Evolutionary conservation across 768 basidiomycete species (phyloP).

Genomic region (Russula earlei): DNA sequence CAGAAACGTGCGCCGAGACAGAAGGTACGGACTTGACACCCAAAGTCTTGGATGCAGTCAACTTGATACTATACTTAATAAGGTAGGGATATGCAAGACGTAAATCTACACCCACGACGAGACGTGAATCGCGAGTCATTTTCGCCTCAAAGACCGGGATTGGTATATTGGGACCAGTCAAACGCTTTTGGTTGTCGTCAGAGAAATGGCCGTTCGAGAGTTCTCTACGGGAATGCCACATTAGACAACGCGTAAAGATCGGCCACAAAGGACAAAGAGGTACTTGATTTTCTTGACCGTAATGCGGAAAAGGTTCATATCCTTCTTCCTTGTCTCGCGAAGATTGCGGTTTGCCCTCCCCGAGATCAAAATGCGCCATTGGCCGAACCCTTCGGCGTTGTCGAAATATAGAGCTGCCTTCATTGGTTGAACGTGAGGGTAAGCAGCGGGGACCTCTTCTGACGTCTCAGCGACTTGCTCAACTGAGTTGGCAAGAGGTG

Average conservation of each 20-base stretch:
- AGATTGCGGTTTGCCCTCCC: conserved; percentile 41
- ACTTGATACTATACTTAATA: conserved; percentile 22
- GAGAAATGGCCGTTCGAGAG: conserved; percentile 65
- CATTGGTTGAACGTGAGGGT: conserved; percentile 45
- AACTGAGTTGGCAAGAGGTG: not conserved
- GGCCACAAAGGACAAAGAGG: not conserved
- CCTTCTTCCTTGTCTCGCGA: conserved; percentile 37
- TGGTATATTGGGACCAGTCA: conserved; percentile 35
- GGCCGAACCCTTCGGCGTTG: conserved; percentile 49
- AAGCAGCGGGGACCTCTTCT: conserved; percentile 26
- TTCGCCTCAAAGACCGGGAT: conserved; percentile 64
- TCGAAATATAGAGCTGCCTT: conserved; percentile 55
- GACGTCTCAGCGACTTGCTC: not conserved
- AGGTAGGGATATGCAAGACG: not conserved
- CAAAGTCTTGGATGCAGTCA: conserved; percentile 19
- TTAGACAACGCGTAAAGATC: not conserved
- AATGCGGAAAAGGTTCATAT: conserved; percentile 40
- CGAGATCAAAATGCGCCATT: conserved; percentile 53
- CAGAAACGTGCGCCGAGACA: not conserved
- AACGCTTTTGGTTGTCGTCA: conserved; percentile 53
- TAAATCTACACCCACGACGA: conserved; percentile 3
- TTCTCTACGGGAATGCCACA: conserved; percentile 34
- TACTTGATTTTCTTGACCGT: conserved; percentile 64
- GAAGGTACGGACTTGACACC: conserved; percentile 6
- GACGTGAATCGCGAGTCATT: conserved; percentile 34